phyloP scores from a whole-genome alignment of 192 early-diverging fungal genomes.

The Entomortierella chlamydospora region DNA sequence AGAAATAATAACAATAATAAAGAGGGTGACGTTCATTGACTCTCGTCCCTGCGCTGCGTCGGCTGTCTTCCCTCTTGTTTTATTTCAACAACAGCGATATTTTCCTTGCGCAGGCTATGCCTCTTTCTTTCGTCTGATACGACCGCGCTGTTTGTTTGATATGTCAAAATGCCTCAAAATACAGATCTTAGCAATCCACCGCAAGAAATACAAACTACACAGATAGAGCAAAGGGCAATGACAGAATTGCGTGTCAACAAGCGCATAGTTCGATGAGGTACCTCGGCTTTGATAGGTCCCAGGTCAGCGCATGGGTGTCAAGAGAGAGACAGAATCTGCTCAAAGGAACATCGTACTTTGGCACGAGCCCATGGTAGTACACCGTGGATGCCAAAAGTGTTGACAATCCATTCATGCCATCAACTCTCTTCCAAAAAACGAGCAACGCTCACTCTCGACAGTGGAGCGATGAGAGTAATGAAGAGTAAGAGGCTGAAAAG shows the following conservation, averaged over 20 bases:
- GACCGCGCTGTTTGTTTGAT: background rate
- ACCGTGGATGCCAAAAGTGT: conserved; percentile 12
- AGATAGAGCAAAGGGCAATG: background rate
- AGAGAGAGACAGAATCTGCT: conserved; percentile 6
- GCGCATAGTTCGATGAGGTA: conserved; percentile 15
- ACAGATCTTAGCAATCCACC: background rate
- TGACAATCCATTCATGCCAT: too few relatives aligned
- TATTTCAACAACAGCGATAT: too few relatives aligned
- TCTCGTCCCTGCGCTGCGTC: too few relatives aligned
- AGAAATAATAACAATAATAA: too few relatives aligned
- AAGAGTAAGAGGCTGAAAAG: too few relatives aligned
- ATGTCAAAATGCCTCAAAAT: conserved; percentile 5
- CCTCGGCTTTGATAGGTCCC: conserved; percentile 14
- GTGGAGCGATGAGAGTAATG: too few relatives aligned
- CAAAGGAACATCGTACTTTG: conserved; percentile 19
- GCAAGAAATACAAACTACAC: background rate
- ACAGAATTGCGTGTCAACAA: conserved; percentile 19
- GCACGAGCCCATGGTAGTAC: conserved; percentile 10
- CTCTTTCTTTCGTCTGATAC: too few relatives aligned
- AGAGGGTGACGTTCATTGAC: too few relatives aligned
- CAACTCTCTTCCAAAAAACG: too few relatives aligned
- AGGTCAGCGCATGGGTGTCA: conserved; percentile 18
- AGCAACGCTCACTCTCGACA: too few relatives aligned
- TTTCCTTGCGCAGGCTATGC: too few relatives aligned
- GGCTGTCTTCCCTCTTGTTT: too few relatives aligned